phyloP scores from a whole-genome alignment of 257 asterid genomes.

The Solanum rostratum region DNA sequence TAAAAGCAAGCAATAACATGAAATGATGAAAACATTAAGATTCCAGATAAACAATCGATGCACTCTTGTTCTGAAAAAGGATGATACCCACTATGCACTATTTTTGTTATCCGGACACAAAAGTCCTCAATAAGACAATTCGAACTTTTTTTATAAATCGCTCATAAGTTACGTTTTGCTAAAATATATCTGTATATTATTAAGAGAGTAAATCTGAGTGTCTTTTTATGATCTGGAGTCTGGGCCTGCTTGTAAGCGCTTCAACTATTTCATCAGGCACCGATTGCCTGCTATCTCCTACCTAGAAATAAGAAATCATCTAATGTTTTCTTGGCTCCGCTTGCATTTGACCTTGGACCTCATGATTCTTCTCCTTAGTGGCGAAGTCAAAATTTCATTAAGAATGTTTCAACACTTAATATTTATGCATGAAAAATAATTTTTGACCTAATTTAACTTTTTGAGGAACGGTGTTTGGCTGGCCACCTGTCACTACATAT shows the following conservation, averaged over 20 bases:
- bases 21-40: not conserved
- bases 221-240: not conserved
- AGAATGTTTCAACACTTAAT: not conserved
- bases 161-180: not conserved
- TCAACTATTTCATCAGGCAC: not conserved
- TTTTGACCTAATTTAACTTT: not conserved
- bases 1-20: not conserved
- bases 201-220: not conserved
- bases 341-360: not conserved
- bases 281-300: not conserved
- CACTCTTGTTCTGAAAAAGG: not conserved
- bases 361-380: not conserved
- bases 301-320: not conserved
- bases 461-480: not conserved
- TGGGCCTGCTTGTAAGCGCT: not conserved
- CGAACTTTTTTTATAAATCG: not conserved
- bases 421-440: too few species aligned
- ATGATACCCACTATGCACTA: not conserved
- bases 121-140: not conserved
- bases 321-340: not conserved
- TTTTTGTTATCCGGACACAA: not conserved
- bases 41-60: not conserved
- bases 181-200: not conserved
- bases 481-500: not conserved
- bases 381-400: not conserved